Conservation (phyloP, 306 rosid species). For the Dryas drummondii region DNA sequence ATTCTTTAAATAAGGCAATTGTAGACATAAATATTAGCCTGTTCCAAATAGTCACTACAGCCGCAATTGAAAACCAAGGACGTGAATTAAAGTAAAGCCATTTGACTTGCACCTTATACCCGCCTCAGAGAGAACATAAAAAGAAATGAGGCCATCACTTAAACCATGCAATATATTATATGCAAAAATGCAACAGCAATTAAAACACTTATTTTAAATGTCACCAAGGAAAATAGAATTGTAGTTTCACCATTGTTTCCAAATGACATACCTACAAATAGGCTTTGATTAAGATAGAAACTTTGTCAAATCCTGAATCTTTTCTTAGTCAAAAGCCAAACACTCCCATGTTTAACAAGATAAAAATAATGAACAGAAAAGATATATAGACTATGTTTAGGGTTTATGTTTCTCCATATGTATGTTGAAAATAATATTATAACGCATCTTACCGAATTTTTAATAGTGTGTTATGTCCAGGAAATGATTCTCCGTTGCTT, state of each 20-base stretch:
- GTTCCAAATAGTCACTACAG: too few relatives aligned
- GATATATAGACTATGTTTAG: too few relatives aligned
- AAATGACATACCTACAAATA: too few relatives aligned
- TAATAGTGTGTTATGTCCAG: conserved; percentile 77
- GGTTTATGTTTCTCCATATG: background rate
- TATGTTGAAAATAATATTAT: background rate
- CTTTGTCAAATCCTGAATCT: too few relatives aligned
- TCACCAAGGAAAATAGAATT: too few relatives aligned
- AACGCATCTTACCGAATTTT: conserved; percentile 76
- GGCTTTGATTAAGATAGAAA: too few relatives aligned
- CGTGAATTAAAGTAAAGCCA: too few relatives aligned
- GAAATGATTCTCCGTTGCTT: conserved; percentile 74
- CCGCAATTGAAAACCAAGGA: too few relatives aligned
- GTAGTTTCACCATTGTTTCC: too few relatives aligned
- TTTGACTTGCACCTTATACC: background rate
- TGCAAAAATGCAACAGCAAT: background rate
- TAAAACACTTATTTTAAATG: background rate
- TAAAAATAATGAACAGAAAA: background rate
- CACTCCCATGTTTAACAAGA: background rate
- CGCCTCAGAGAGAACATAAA: background rate
- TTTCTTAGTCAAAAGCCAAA: background rate
- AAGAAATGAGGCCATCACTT: background rate
- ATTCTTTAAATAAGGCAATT: too few relatives aligned
- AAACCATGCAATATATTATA: background rate
- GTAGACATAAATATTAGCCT: too few relatives aligned